Percentiles rank a stretch among this genome's conserved stretches.
Conservation (phyloP, 164 flowering plant genomes). For the Aristolochia fimbriata region DNA sequence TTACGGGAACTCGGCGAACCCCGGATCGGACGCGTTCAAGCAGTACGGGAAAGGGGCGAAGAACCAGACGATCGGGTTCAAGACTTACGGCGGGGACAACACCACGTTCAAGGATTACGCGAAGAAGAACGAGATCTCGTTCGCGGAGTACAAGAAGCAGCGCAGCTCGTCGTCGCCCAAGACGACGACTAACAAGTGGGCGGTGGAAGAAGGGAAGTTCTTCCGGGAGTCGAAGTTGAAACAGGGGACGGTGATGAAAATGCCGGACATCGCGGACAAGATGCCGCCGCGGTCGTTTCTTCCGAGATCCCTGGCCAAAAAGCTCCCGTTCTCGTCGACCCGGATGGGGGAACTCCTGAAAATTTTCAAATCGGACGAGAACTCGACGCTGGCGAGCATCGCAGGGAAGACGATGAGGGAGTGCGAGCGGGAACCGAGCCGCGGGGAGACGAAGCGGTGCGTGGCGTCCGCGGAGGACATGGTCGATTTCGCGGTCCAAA, state of each 20-base stretch:
- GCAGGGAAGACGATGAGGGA: slow-evolving; percentile 38
- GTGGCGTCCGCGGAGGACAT: slow-evolving; percentile 75
- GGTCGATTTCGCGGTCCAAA: slow-evolving; percentile 71
- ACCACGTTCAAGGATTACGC: slow-evolving; percentile 37
- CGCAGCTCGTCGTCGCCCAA: no score
- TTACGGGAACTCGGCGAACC: slow-evolving; percentile 64
- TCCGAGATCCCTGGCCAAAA: slow-evolving; percentile 48
- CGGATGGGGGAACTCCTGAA: slow-evolving; percentile 22
- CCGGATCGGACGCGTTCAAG: slow-evolving; percentile 48
- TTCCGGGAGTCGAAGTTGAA: slow-evolving; percentile 64
- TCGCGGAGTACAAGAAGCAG: slow-evolving; percentile 24
- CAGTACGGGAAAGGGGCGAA: slow-evolving; percentile 51
- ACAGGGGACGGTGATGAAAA: slow-evolving; percentile 47
- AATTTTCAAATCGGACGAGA: slow-evolving; percentile 42
- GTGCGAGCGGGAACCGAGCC: slow-evolving; percentile 73
- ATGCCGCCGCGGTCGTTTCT: slow-evolving; percentile 87
- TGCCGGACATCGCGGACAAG: slow-evolving; percentile 77
- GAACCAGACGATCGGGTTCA: slow-evolving; percentile 32
- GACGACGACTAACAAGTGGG: slow-evolving; percentile 32
- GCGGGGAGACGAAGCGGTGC: slow-evolving; percentile 76
- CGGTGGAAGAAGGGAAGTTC: slow-evolving; percentile 70
- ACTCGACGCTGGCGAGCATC: slow-evolving; percentile 39
- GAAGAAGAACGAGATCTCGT: slow-evolving; percentile 28
- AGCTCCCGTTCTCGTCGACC: slow-evolving; percentile 54
- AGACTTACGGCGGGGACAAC: slow-evolving; percentile 33